Evolutionary conservation across 192 early-diverging fungal species (phyloP).

Genomic region (Nowakowskiella sp.): DNA sequence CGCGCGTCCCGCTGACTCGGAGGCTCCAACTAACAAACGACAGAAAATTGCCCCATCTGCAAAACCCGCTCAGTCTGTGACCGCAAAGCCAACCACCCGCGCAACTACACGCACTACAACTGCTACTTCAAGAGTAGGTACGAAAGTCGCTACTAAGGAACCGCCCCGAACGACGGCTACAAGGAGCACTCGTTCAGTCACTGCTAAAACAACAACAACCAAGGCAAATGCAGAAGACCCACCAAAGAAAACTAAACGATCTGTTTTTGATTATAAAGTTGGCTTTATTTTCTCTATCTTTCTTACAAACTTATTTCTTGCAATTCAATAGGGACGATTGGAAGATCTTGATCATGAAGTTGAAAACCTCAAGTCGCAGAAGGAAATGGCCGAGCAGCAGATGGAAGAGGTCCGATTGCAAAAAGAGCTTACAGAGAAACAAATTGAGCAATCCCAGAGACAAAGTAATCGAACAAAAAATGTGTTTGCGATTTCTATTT

Average conservation of each 20-base stretch:
- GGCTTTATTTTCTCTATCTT: neutral
- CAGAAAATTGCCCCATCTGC: neutral
- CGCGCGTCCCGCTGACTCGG: neutral
- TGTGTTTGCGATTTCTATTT: constrained; percentile 7
- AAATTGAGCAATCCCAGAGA: constrained; percentile 29
- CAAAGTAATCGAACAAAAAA: constrained; percentile 28
- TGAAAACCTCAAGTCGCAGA: constrained; percentile 25
- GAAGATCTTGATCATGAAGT: constrained; percentile 69
- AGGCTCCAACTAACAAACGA: neutral
- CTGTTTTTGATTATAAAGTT: constrained; percentile 65
- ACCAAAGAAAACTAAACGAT: constrained; percentile 51
- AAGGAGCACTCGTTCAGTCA: neutral
- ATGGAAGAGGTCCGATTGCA: constrained; percentile 17
- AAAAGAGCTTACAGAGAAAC: constrained; percentile 25
- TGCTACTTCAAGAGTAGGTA: neutral
- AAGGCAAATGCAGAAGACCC: constrained; percentile 14
- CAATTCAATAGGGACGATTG: constrained; percentile 55
- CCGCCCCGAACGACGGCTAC: too few species aligned
- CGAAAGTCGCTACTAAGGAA: neutral
- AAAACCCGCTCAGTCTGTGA: neutral
- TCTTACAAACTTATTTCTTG: neutral
- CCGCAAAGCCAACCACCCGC: neutral
- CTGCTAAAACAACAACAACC: neutral
- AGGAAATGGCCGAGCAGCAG: constrained; percentile 17
- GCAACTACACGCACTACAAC: constrained; percentile 3